phyloP scores from a whole-genome alignment of 164 flowering plant species.

The Aristolochia californica region DNA sequence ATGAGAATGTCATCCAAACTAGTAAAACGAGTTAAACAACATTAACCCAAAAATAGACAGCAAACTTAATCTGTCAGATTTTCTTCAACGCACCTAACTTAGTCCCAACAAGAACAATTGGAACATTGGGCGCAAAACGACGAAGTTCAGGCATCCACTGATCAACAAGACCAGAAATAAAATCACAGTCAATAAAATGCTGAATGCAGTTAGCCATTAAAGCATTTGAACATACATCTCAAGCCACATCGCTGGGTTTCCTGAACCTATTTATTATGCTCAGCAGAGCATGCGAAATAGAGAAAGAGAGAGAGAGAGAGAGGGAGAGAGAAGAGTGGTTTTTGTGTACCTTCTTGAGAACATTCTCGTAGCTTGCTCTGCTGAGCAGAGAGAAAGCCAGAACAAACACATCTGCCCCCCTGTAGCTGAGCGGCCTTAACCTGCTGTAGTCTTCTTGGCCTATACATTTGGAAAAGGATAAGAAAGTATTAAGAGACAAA shows the following conservation, averaged over 20 bases:
- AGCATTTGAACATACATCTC: neutral
- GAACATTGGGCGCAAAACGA: slow-evolving; percentile 91
- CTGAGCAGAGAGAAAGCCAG: slow-evolving; percentile 93
- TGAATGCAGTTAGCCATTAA: neutral
- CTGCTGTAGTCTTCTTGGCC: slow-evolving; percentile 99
- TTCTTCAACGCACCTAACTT: slow-evolving; percentile 53
- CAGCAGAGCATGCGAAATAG: too few relatives aligned
- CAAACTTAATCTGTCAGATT: neutral
- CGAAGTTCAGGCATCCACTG: slow-evolving; percentile 99
- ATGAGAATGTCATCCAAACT: neutral
- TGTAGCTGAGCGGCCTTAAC: slow-evolving; percentile 94
- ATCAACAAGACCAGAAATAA: neutral
- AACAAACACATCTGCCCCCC: slow-evolving; percentile 96
- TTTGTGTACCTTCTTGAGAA: slow-evolving; percentile 98
- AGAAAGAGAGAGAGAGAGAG: too few relatives aligned
- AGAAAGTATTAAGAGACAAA: neutral
- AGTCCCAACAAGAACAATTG: slow-evolving; percentile 94
- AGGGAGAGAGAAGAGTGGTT: too few relatives aligned
- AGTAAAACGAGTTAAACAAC: neutral
- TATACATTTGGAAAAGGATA: slow-evolving; percentile 17
- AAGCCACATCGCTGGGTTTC: neutral
- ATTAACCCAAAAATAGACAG: neutral
- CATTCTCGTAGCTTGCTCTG: slow-evolving; percentile 97
- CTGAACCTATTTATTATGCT: neutral
- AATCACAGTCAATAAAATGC: neutral